phyloP scores from a whole-genome alignment of 805 yeast species.

The Nakazawaea molendinolei region DNA sequence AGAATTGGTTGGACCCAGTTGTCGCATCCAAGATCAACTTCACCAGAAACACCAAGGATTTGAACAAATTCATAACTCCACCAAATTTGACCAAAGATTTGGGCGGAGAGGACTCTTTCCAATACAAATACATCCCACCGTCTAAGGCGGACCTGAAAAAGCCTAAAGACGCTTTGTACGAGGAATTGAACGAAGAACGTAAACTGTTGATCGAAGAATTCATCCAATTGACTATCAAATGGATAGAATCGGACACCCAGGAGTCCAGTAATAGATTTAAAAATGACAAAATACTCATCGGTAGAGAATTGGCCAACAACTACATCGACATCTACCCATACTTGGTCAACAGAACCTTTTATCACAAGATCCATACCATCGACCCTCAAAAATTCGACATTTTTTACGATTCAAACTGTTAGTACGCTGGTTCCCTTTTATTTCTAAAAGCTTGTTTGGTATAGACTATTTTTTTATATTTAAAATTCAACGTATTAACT shows the following conservation, averaged over 20 bases:
- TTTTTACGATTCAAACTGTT: slow-evolving; percentile 11
- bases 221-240: slow-evolving; percentile 59
- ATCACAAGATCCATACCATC: slow-evolving; percentile 67
- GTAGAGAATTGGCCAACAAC: slow-evolving; percentile 49
- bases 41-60: slow-evolving; percentile 64
- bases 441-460: too few relatives aligned
- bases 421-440: too few relatives aligned
- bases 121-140: slow-evolving; percentile 58
- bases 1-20: slow-evolving; percentile 94
- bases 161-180: slow-evolving; percentile 38
- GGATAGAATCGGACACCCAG: slow-evolving; percentile 64
- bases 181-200: slow-evolving; percentile 43
- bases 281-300: slow-evolving; percentile 47
- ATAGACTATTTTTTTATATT: too few relatives aligned
- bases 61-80: slow-evolving; percentile 52
- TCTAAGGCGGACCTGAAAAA: slow-evolving; percentile 48
- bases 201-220: slow-evolving; percentile 44
- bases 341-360: slow-evolving; percentile 68
- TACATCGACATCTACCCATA: slow-evolving; percentile 74
- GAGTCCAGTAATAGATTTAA: slow-evolving; percentile 42
- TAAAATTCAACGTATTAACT: too few relatives aligned
- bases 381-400: slow-evolving; percentile 9
- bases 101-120: slow-evolving; percentile 66
- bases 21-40: slow-evolving; percentile 88
- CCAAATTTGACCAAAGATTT: slow-evolving; percentile 59